Evolutionary conservation across 306 rosid genomes (phyloP).

Genomic region (Dryas alaskensis): DNA sequence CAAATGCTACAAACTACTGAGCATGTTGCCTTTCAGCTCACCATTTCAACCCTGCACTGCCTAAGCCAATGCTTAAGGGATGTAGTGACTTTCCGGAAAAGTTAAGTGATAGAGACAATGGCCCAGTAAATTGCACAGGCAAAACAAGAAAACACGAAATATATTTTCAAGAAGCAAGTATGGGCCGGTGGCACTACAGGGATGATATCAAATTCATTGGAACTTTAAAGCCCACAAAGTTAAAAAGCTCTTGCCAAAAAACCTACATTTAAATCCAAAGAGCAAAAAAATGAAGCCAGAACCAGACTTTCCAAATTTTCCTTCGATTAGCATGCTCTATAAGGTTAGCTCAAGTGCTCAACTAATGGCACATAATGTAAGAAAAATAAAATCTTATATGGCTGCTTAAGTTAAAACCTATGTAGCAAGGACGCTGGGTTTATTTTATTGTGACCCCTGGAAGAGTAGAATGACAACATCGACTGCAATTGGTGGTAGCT

Average conservation of each 20-base stretch:
- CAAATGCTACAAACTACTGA: background rate
- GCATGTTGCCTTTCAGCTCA: background rate
- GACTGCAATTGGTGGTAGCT: background rate
- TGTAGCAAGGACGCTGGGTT: background rate
- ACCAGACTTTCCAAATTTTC: background rate
- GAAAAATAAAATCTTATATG: background rate
- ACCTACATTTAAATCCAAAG: background rate
- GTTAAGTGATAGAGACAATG: background rate
- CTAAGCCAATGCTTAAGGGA: slow-evolving; percentile 5
- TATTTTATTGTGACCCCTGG: background rate
- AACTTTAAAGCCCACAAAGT: background rate
- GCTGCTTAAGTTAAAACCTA: background rate
- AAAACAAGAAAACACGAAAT: background rate
- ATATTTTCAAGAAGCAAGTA: background rate
- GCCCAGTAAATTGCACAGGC: background rate
- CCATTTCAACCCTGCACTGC: background rate
- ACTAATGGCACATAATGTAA: background rate
- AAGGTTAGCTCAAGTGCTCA: background rate
- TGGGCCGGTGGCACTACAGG: background rate
- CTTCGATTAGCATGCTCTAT: background rate
- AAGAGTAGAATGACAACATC: background rate
- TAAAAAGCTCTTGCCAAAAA: background rate
- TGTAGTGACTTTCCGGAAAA: background rate
- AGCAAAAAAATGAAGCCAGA: background rate
- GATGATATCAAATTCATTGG: background rate